These are phyloP conservation scores for Sugiyamaella americana DNA, from an alignment of 805 yeast species.

Conservation along the genomic window DNA sequence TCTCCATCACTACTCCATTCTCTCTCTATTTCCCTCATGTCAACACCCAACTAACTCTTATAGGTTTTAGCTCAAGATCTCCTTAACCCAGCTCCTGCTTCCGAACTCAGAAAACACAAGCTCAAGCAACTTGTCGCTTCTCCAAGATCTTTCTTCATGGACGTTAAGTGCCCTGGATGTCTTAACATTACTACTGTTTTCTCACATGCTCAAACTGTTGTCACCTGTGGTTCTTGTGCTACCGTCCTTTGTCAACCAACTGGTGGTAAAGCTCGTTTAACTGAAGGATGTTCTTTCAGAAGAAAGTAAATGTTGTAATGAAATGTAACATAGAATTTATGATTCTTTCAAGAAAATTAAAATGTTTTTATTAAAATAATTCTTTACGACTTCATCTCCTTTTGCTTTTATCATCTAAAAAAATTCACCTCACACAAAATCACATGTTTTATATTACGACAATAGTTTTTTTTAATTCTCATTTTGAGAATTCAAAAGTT, in stretches of 20 bases:
- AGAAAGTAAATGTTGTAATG: slow-evolving; percentile 61
- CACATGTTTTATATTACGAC: not conserved
- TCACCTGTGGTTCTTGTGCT: slow-evolving; percentile 97
- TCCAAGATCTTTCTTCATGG: slow-evolving; percentile 99
- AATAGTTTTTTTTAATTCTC: too few species aligned
- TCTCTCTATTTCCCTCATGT: too few species aligned
- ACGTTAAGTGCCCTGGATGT: slow-evolving; percentile 99
- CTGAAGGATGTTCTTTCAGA: slow-evolving; percentile 99
- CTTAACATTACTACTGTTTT: slow-evolving; percentile 97
- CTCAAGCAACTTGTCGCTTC: slow-evolving; percentile 93
- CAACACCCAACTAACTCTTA: too few species aligned
- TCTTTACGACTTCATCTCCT: not conserved
- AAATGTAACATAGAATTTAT: not conserved
- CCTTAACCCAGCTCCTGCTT: slow-evolving; percentile 94
- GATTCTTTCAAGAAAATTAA: not conserved
- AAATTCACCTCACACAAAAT: not conserved
- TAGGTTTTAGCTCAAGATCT: slow-evolving; percentile 98
- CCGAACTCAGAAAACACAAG: slow-evolving; percentile 97
- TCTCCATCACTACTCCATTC: too few species aligned
- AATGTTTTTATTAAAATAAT: not conserved
- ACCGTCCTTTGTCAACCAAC: slow-evolving; percentile 98
- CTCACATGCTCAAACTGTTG: slow-evolving; percentile 99
- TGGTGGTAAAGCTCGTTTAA: slow-evolving; percentile 99
- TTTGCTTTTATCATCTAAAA: not conserved
- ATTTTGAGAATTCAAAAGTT: not conserved